Percentiles rank a stretch among this genome's conserved stretches.
These are phyloP conservation scores for Phoenix dactylifera DNA, from an alignment of 176 grass and related monocot genomes.

Conservation along the genomic window DNA sequence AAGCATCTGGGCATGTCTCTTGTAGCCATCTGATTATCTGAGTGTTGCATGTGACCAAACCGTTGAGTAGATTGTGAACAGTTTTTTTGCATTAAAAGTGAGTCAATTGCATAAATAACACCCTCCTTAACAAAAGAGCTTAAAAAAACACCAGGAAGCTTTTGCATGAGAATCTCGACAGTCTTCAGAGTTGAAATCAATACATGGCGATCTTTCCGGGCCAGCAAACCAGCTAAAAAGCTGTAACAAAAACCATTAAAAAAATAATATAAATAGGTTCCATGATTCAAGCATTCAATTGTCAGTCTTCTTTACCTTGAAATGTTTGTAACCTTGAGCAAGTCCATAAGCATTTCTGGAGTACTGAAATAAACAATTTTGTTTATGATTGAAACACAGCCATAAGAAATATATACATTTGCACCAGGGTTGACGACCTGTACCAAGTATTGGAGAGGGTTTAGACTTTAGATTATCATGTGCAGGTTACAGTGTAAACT, in stretches of 20 bases:
- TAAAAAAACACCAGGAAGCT: conserved; percentile 80
- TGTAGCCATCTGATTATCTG: conserved; percentile 32
- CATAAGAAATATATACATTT: conserved; percentile 75
- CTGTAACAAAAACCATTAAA: conserved; percentile 44
- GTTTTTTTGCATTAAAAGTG: conserved; percentile 64
- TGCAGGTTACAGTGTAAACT: conserved; percentile 9
- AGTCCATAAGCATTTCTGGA: conserved; percentile 72
- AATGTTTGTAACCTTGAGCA: conserved; percentile 77
- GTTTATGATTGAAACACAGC: conserved; percentile 72
- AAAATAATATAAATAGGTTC: conserved; percentile 1
- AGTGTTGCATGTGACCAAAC: conserved; percentile 26
- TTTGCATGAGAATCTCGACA: conserved; percentile 96
- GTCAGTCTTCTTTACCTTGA: conserved; percentile 46
- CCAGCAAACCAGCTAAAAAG: conserved; percentile 88
- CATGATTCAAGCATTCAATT: too few species aligned
- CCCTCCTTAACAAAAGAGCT: conserved; percentile 97
- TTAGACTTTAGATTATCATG: neutral
- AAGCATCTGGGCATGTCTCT: conserved; percentile 64
- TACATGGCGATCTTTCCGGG: conserved; percentile 84
- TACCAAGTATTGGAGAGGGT: conserved; percentile 1
- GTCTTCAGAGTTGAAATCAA: conserved; percentile 65
- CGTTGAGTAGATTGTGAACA: conserved; percentile 33
- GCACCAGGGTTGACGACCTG: conserved; percentile 83
- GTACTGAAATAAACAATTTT: conserved; percentile 89
- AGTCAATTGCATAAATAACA: conserved; percentile 65